Evolutionary conservation across 1,139 yeast species (phyloP), one percentile per base, ranked within the genome.

Genomic region (Cylindricascospora bacillispora): DNA sequence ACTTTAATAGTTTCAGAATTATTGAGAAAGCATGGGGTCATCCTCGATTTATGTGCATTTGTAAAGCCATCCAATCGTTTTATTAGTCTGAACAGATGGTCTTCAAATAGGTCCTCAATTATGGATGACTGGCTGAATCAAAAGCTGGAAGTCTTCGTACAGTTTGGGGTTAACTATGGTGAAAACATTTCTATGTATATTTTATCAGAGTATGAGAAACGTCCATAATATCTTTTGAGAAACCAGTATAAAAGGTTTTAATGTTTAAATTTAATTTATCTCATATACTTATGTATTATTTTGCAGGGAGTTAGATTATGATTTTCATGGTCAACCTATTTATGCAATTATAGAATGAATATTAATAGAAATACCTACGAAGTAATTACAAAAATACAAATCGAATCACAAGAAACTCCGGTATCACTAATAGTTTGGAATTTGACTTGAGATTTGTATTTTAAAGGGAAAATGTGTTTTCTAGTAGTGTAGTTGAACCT

Each of bases 41-140:
- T 83, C n/a, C 63, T 85, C 26, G 95, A 89, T 53, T 68, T 85
- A 27, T 80, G 92, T 29, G 81, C 86, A 0, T 89, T 86, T 54
- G 73, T 81, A 32, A 71, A 69, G 33, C 63, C 63, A 30, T 21
- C 27, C 3, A 15, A 37, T 65, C 26, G 70, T 77, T n/a, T n/a
- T n/a, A 40, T 86, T 85, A 1, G 62, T 67, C 26, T 80, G 89
- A 16, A 60, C 83, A 41, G 58, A 77, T 31, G 85, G 86, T 11
- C 74, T 74, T 33, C 76, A 73, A 49, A 83, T 56, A 64, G 97
- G 30, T 77, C 78, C 1, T 65, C 71, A 36, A 68, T 83, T 15
- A 63, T 85, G 35, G 56, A 61, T 19, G 46, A 55, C 16, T 76
- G 78, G 73, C 57, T 72, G 24, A 53, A 57, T 19, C 65, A 67